phyloP scores from a whole-genome alignment of 805 yeast genomes.

The Ogataea pignaliae region DNA sequence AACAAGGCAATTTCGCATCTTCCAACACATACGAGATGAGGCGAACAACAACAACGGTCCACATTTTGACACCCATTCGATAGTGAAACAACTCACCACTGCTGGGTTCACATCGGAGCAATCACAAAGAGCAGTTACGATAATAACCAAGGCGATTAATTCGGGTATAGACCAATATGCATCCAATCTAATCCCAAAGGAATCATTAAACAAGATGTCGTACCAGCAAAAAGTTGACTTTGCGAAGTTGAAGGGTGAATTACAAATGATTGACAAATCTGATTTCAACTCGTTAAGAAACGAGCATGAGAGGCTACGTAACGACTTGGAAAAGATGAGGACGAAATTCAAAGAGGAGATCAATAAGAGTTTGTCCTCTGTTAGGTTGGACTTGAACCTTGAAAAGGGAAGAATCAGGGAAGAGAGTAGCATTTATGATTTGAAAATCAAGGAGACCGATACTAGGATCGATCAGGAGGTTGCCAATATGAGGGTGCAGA shows the following conservation, averaged over 20 bases:
- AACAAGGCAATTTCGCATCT: background rate
- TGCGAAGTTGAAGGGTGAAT: slow-evolving; percentile 88
- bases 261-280: slow-evolving; percentile 80
- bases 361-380: slow-evolving; percentile 84
- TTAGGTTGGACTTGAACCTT: slow-evolving; percentile 81
- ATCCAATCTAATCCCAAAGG: slow-evolving; percentile 78
- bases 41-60: slow-evolving; percentile 14
- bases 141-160: slow-evolving; percentile 69
- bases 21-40: background rate
- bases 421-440: slow-evolving; percentile 87
- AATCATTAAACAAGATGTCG: slow-evolving; percentile 74
- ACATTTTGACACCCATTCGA: slow-evolving; percentile 71
- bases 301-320: slow-evolving; percentile 80
- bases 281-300: slow-evolving; percentile 78
- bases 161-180: slow-evolving; percentile 77
- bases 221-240: slow-evolving; percentile 97
- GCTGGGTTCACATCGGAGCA: slow-evolving; percentile 70
- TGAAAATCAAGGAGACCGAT: slow-evolving; percentile 91
- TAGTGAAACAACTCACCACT: slow-evolving; percentile 59
- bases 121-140: slow-evolving; percentile 71
- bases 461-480: slow-evolving; percentile 94
- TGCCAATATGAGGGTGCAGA: slow-evolving; percentile 90
- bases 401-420: slow-evolving; percentile 96
- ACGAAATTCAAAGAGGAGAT: slow-evolving; percentile 87
- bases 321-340: slow-evolving; percentile 81